Evolutionary conservation across 345 rosid genomes (phyloP).

Genomic region (Eutrema yunnanense): DNA sequence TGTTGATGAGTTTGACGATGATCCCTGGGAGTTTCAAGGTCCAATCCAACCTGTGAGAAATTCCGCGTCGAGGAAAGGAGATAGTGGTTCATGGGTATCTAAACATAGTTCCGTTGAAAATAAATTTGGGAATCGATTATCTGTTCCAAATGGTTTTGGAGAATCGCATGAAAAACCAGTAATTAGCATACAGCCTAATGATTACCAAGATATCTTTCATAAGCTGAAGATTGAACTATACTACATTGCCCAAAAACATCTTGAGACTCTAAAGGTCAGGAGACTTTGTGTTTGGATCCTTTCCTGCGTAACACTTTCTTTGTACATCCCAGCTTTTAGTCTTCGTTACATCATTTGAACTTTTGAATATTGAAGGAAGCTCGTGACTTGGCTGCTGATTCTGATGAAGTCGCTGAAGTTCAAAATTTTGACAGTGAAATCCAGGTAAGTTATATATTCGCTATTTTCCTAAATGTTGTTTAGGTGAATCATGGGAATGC

Average conservation of each 20-base stretch:
- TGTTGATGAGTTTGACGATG: conserved; percentile 50
- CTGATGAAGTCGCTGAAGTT: conserved; percentile 33
- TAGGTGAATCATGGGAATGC: background rate
- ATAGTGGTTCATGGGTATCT: conserved; percentile 27
- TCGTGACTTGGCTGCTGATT: conserved; percentile 33
- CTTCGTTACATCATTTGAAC: conserved; percentile 6
- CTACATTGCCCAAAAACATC: conserved; percentile 42
- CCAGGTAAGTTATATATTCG: conserved; percentile 46
- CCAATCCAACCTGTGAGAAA: conserved; percentile 19
- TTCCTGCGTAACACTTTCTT: background rate
- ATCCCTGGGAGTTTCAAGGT: conserved; percentile 61
- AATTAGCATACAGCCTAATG: conserved; percentile 26
- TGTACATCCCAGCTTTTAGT: background rate
- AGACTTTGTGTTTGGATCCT: background rate
- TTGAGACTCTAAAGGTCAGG: conserved; percentile 59
- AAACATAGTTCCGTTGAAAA: conserved; percentile 40
- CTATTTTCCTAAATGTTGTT: background rate
- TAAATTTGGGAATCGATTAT: conserved; percentile 23
- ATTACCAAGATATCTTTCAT: conserved; percentile 48
- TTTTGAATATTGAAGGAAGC: conserved; percentile 52
- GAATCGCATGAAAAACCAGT: conserved; percentile 28
- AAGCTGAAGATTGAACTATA: conserved; percentile 58
- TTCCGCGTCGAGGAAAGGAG: background rate
- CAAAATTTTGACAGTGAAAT: conserved; percentile 51
- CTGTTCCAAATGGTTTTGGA: conserved; percentile 11